Evolutionary conservation across 2,329 filamentous ascomycete species (phyloP).

Genomic region (Claviceps cyperi): DNA sequence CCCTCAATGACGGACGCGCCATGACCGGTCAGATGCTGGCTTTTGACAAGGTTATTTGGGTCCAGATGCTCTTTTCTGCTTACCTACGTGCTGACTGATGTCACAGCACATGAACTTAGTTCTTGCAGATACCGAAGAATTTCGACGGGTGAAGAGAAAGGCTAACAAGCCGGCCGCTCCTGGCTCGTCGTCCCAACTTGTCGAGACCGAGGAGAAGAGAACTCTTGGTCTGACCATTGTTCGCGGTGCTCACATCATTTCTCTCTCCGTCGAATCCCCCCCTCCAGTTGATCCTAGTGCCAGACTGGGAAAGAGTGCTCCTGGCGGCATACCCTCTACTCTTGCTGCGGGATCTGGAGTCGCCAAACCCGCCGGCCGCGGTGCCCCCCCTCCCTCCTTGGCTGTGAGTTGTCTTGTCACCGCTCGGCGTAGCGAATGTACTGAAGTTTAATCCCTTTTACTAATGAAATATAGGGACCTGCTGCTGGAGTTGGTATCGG

Average conservation of each 20-base stretch:
- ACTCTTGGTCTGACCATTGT: conserved; percentile 92
- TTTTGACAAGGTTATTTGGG: conserved; percentile 69
- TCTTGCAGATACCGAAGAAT: conserved; percentile 96
- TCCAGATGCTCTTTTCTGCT: neutral
- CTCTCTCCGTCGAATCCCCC: conserved; percentile 86
- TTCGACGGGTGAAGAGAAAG: conserved; percentile 79
- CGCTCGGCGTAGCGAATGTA: neutral
- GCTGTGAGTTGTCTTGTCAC: conserved; percentile 37
- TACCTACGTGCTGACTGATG: neutral
- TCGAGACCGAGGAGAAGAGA: conserved; percentile 92
- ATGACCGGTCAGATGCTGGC: conserved; percentile 98
- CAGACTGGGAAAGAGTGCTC: conserved; percentile 64
- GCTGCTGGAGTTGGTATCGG: conserved; percentile 73
- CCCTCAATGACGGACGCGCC: conserved; percentile 84
- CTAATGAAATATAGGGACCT: conserved; percentile 41
- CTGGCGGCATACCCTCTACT: conserved; percentile 53
- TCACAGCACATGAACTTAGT: conserved; percentile 95
- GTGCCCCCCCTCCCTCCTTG: conserved; percentile 57
- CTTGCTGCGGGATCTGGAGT: conserved; percentile 78
- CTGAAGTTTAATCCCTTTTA: no score
- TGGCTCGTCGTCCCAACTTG: conserved; percentile 44
- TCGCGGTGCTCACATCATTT: conserved; percentile 87
- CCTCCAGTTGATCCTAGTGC: conserved; percentile 88
- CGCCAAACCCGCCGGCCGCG: conserved; percentile 78
- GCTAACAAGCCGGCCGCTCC: conserved; percentile 57